Conservation (phyloP, 805 yeast species). For the Cyberlindnera saturnus region DNA sequence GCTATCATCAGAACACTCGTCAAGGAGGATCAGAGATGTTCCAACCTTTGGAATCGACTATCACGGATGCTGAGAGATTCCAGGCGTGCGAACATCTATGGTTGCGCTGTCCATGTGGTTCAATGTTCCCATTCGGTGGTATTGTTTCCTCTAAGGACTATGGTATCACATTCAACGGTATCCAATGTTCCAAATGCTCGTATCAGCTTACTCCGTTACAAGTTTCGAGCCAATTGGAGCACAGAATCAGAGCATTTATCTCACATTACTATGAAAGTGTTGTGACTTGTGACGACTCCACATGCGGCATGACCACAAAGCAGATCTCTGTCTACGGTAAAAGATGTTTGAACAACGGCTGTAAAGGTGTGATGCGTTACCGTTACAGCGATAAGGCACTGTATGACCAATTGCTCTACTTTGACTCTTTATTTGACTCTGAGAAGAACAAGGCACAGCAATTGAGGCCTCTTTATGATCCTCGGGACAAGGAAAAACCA, state of each 20-base stretch:
- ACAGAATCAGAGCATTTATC: slow-evolving; percentile 61
- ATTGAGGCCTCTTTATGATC: slow-evolving; percentile 47
- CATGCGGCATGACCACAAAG: slow-evolving; percentile 75
- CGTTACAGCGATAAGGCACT: slow-evolving; percentile 72
- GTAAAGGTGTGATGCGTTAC: slow-evolving; percentile 77
- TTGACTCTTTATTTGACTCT: slow-evolving; percentile 73
- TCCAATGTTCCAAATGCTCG: slow-evolving; percentile 62
- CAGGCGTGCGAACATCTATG: slow-evolving; percentile 50
- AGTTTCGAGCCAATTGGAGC: slow-evolving; percentile 69
- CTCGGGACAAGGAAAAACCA: slow-evolving; percentile 30
- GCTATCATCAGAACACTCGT: slow-evolving; percentile 25
- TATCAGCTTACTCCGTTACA: slow-evolving; percentile 43
- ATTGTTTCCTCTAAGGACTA: slow-evolving; percentile 58
- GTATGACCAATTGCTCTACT: slow-evolving; percentile 80
- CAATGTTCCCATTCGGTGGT: slow-evolving; percentile 66
- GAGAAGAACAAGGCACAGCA: slow-evolving; percentile 60
- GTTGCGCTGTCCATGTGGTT: slow-evolving; percentile 58
- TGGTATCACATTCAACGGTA: slow-evolving; percentile 58
- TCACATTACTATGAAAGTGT: slow-evolving; percentile 81
- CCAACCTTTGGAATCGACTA: slow-evolving; percentile 74
- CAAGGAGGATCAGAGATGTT: slow-evolving; percentile 32
- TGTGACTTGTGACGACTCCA: slow-evolving; percentile 76
- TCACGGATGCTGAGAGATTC: slow-evolving; percentile 80
- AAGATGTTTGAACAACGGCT: slow-evolving; percentile 57
- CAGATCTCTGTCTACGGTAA: slow-evolving; percentile 88